Base-by-base conservation (phyloP, 108 stramenopile species). In the Mayamaea pseudoterrestris region DNA sequence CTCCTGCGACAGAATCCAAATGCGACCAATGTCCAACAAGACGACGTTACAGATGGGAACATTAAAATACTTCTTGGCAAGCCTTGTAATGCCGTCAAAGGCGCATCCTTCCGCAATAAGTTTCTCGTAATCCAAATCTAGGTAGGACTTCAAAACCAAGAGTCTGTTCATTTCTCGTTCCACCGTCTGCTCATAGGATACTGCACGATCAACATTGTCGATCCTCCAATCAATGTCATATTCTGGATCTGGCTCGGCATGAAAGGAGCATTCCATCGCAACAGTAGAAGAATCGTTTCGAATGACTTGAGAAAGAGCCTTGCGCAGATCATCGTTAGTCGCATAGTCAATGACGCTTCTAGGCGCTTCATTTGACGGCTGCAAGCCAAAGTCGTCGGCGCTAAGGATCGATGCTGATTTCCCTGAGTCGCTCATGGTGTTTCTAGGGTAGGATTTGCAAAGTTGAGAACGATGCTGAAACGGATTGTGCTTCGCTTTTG, bases 1-100 rank as follows among this genome's bases (percentile, higher is more conserved):
- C 34, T 54, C 55, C 41, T 79, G 74, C 22, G 69, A 72, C 69
- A 71, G 64, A 66, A 87, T 87, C 82, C 82, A 92, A 50, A 84
- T 82, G 8, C 90, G 61, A n/a, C 70, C 70, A n/a, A 66, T 35
- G 50, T 72, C 70, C 23, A 91, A 72, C 47, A 92, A 57, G 30
- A 51, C 58, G 8, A 93, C 66, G 30, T 87, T 58, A 49, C 62
- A 55, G 50, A 87, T 81, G 16, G 82, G 80, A 14, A 75, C 75
- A 36, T 69, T 42, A 51, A 85, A 83, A n/a, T 78, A 51, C 21
- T 72, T 58, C 32, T 49, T 58, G 2, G 57, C 65, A 16, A 73
- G 23, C 16, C 39, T 48, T 14, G 66, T 67, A 9, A 73, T 16
- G 25, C 63, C 31, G 5, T 87, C 78, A 47, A 87, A 82, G 30